Evolutionary conservation across 805 yeast genomes (phyloP), one percentile per base, ranked within the genome.

Genomic region (Barnettozyma botsteinii): DNA sequence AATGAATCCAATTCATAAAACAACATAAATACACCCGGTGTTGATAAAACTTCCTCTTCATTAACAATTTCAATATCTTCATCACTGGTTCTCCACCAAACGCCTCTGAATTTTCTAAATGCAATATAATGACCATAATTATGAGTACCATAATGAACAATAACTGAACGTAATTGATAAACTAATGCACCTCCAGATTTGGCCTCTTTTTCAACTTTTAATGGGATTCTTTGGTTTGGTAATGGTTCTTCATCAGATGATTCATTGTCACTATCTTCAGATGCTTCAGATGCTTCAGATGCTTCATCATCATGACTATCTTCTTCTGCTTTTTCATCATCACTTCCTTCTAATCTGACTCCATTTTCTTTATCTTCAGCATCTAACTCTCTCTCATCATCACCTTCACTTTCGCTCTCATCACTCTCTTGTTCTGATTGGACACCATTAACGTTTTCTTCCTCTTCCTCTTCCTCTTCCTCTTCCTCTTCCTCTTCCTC

Each of bases 51-150:
- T 56, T 89, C 95, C 3, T 73, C 73, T 56, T 86, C 95, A 11
- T 79, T 73, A 4, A 86, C 87, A 24, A 85, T 72, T 44, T 86
- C 78, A 3, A 89, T 95, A 3, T 80, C 78, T 56, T 88, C 95
- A 61, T 93, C 98, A 51, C 93, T 82, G 15, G 89, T 81, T 57
- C 96, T 75, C 95, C 96, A 89, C 98, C 98, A 91, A 10, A 78
- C 71, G 3, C 89, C 93, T 49, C 95, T 74, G 42, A 66, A 73
- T 53, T 78, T 81, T 55, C 97, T 77, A 64, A 75, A 91, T 31
- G 94, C 87, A 45, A 91, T 85, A 57, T 91, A 91, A 61, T 91
- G 98, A n/a, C 98, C 98, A 58, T 87, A 93, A 53, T 91, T 88
- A 53, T 93, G 97, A 1, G 96, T 84, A 35, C 98, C 98, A 59